Base-by-base conservation (phyloP, 306 rosid species). In the Hippophae tibetana region DNA sequence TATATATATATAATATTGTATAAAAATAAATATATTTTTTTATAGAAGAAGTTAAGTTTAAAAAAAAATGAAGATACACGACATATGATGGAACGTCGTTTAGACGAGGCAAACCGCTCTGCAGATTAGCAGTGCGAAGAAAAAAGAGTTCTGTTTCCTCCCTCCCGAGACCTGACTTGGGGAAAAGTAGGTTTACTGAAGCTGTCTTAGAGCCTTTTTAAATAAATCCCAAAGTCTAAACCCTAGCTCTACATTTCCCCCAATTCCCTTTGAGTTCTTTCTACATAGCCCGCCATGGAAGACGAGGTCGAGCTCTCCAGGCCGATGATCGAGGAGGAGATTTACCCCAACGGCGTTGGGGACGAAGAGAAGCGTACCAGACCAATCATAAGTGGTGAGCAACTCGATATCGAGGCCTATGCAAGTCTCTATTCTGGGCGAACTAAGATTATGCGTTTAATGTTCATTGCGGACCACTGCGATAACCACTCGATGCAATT, bases 391-490 rank as follows among this genome's bases (percentile, higher is more conserved):
- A 89, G 90, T 74, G 95, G 97, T 42, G 99, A 93, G 74, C 97
- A 86, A 52, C 94, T 93, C 54, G 99, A 93, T 71, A 62, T 93
- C 69, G 97, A 93, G 63, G 99, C 97, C 1, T 93, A 84, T 66
- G 94, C 90, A 4, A 70, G 80, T 61, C 94, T 84, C n/a, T 93
- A 93, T 70, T 45, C 83, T 4, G 97, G 97, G 3, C 84, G 95
- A 1, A 86, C 99, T 6, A 93, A 93, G 90, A 84, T 89, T 76
- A 48, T 71, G 72, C 84, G 97, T 40, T 82, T 93, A 6, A 58
- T 89, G 7, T 93, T 89, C 79, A 84, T 89, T 52, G 99, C 97
- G 12, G 84, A 72, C 45, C 80, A 61, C 66, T 81, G 85, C 62
- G 79, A 61, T 23, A 60, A 64, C 73, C 73, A 84, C 85, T 63